phyloP scores from a whole-genome alignment of 495 filamentous ascomycete species.

The Penicillium argentinense region DNA sequence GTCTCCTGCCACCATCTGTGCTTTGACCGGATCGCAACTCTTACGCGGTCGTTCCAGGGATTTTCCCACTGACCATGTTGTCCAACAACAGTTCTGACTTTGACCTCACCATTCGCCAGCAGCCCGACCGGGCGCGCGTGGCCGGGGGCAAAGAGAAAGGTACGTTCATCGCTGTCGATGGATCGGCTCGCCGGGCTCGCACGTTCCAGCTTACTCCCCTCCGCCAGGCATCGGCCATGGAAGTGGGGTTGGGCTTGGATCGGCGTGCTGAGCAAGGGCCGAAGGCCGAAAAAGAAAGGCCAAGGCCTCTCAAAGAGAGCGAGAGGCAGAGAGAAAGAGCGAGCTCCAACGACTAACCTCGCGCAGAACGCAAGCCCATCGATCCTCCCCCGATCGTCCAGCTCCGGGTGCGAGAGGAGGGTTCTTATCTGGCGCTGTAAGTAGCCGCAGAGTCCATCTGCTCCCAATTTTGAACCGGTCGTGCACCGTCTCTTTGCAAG shows the following conservation, averaged over 20 bases:
- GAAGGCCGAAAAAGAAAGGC: no score
- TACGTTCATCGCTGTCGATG: slow-evolving; percentile 37
- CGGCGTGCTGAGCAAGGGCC: slow-evolving; percentile 31
- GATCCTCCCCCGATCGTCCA: slow-evolving; percentile 94
- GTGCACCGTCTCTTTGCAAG: background rate
- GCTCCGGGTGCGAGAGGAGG: slow-evolving; percentile 65
- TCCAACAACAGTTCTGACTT: slow-evolving; percentile 53
- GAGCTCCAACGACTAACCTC: no score
- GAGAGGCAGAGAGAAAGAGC: no score
- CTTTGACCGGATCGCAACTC: slow-evolving; percentile 27
- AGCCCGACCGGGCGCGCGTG: slow-evolving; percentile 65
- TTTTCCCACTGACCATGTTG: slow-evolving; percentile 44
- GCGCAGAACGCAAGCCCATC: slow-evolving; percentile 86
- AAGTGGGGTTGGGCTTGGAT: background rate
- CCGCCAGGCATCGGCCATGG: background rate
- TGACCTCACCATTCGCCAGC: slow-evolving; percentile 65
- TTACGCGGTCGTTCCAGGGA: slow-evolving; percentile 31
- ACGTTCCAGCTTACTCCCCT: slow-evolving; percentile 5
- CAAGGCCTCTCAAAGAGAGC: no score
- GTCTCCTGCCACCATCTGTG: slow-evolving; percentile 2
- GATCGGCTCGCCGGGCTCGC: background rate
- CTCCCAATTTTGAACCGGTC: no score
- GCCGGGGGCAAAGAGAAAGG: slow-evolving; percentile 73
- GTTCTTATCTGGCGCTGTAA: slow-evolving; percentile 71
- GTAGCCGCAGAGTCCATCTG: slow-evolving; percentile 22